Base-by-base conservation (phyloP, 306 rosid genomes). In the Arachis stenosperma region DNA sequence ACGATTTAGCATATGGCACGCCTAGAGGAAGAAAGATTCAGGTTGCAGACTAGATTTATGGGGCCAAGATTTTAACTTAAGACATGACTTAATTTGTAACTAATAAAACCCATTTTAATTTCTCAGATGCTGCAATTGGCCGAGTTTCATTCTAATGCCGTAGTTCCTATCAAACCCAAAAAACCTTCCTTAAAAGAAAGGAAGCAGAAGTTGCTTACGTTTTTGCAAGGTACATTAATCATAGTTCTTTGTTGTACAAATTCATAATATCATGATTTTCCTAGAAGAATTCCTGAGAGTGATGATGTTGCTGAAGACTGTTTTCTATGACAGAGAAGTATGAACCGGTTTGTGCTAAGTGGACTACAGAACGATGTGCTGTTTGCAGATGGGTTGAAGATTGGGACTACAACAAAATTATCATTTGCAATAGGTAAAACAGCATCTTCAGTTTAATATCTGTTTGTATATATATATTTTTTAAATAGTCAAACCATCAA, bases 351-450 rank as follows among this genome's bases (percentile, higher is more conserved):
- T 57, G 79, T 81, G 92, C 93, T 15, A 95, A 88, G 83, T 95
- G 99, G 99, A 95, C 99, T 61, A 95, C 99, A n/a, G 99, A 95
- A 76, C 96, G 99, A 75, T 95, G 99, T 79, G 99, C 99, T 64
- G 97, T 95, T 43, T 95, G 99, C 82, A 89, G 99, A 88, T 95
- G 99, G 99, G 99, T 95, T 78, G 99, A 95, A 84, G 99, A 95
- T 79, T 95, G 98, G 98, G 99, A 95, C 83, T 95, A 95, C 78
- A 95, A 95, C 77, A 95, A 95, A 77, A 95, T 95, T 81, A 95
- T 95, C 76, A 95, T 95, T 74, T 95, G 99, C 96, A 95, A 78
- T 83, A 88, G 99, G 99, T 92, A 85, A 67, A 22, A 5, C 50
- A 59, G 30, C 61, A 54, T 36, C 9, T 68, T 55, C 43, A 61